A percentile compares a stretch with the other conserved stretches of the same genome.
phyloP scores from a whole-genome alignment of 2,329 filamentous ascomycete genomes.

The Onygenales sp. region DNA sequence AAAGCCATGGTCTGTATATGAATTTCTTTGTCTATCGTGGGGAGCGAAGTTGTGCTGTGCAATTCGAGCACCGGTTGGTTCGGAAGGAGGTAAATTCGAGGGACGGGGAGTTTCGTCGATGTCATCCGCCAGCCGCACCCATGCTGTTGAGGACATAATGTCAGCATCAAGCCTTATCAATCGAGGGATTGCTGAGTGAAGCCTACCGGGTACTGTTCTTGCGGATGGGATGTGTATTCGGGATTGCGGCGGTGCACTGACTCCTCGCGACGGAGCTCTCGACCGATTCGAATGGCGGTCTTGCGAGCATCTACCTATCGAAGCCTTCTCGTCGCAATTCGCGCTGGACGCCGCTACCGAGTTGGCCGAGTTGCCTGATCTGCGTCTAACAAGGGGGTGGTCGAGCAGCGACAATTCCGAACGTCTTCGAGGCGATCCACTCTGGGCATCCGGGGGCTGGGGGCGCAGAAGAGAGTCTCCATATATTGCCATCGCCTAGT shows the following conservation, averaged over 20 bases:
- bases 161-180: background rate
- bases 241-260: background rate
- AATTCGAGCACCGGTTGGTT: conserved; percentile 8
- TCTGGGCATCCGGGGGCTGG: conserved; percentile 2
- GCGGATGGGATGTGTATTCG: background rate
- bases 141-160: conserved; percentile 7
- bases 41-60: conserved; percentile 11
- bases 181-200: background rate
- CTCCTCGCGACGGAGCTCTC: background rate
- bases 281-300: background rate
- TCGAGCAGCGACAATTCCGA: conserved; percentile 9
- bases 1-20: background rate
- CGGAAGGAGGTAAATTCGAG: conserved; percentile 4
- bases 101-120: background rate
- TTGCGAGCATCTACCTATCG: background rate
- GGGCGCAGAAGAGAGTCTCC: background rate
- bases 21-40: background rate
- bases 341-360: conserved; percentile 8
- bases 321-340: conserved; percentile 7
- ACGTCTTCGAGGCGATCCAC: conserved; percentile 5
- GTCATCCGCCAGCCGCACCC: conserved; percentile 9
- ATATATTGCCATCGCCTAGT: conserved; percentile 4
- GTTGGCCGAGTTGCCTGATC: conserved; percentile 7
- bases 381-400: conserved; percentile 7
- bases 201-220: conserved; percentile 5